Evolutionary conservation across 2,329 filamentous ascomycete species (phyloP), one percentile per base, ranked within the genome.

Genomic region (Xenosphaeropsis pyriputrescens): DNA sequence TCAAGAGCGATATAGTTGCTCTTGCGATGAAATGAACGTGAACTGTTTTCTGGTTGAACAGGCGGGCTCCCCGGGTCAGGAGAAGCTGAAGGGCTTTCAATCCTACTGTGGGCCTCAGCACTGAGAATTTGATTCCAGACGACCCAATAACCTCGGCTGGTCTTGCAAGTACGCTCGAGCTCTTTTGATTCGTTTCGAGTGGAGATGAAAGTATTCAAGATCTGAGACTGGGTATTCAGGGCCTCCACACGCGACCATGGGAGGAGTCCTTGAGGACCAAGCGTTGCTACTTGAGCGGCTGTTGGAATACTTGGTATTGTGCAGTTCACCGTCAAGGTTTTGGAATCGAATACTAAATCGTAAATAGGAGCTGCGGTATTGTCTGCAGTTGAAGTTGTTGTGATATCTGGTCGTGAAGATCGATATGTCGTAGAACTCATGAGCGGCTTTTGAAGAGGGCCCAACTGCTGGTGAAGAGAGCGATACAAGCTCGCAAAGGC

Each of bases 81-180:
- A 5, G 39, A 22, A 15, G 33, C 15, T 18, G 38, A 14, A 2
- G 37, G 40, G 9, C 14, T 29, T 16, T 18, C 22, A 26, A 9
- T 9, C 13, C 18, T 35, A 6, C 6, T 18, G 15, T 18, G 33
- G 14, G 18, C 35, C 9, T 50, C 47, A 8, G 56, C 57, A 36
- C 65, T 64, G 5, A 68, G 49, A 16, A 78, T 58, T 17, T 72
- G 62, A 35, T 67, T 75, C 76, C 76, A 81, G 18, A 79, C 73
- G 19, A 81, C 63, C 76, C 77, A 81, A 73, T 75, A 81, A 1
- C 75, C 76, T 26, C 75, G 67, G 34, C 62, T 72, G 4, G 76
- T 80, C 61, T 80, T 79, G 48, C 68, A 72, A 2, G 74, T 79
- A 15, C 72, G 63, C 52, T 81, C 76, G 3, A 71, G 52, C 42